phyloP scores from a whole-genome alignment of 495 filamentous ascomycete species.

The Penicillium waksmanii region DNA sequence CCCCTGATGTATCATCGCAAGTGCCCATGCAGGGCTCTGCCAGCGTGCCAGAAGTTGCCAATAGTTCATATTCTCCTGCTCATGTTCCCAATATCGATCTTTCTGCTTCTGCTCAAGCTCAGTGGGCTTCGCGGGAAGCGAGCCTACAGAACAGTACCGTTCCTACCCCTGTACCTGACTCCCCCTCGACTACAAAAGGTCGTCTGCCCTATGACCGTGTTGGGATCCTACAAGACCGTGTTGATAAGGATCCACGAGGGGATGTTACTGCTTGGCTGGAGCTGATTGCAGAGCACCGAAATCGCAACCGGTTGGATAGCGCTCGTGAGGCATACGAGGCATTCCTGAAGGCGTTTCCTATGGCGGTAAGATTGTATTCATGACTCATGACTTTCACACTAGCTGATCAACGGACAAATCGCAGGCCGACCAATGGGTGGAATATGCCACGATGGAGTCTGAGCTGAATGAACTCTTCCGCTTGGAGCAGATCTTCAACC shows the following conservation, averaged over 20 bases:
- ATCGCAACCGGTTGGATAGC: constrained; percentile 79
- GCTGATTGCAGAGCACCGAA: constrained; percentile 82
- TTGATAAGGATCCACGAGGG: constrained; percentile 87
- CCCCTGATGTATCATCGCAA: constrained; percentile 62
- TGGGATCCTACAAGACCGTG: constrained; percentile 85
- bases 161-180: constrained; percentile 43
- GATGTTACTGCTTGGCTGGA: constrained; percentile 88
- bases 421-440: constrained; percentile 87
- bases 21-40: constrained; percentile 55
- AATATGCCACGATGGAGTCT: constrained; percentile 85
- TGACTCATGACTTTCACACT: neutral
- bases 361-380: constrained; percentile 69
- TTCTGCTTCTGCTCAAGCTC: constrained; percentile 45
- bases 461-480: constrained; percentile 74
- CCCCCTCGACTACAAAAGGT: constrained; percentile 49
- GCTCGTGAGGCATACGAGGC: constrained; percentile 79
- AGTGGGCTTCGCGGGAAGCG: constrained; percentile 48
- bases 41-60: constrained; percentile 56
- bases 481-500: constrained; percentile 80
- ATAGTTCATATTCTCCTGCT: constrained; percentile 55
- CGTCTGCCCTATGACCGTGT: constrained; percentile 77
- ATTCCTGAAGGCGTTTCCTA: constrained; percentile 85
- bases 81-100: constrained; percentile 52
- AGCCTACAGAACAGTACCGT: constrained; percentile 44
- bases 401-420: constrained; percentile 16